Percentiles rank a stretch among this genome's conserved stretches.
Conservation (phyloP, 306 rosid genomes). For the Lathyrus sativus region DNA sequence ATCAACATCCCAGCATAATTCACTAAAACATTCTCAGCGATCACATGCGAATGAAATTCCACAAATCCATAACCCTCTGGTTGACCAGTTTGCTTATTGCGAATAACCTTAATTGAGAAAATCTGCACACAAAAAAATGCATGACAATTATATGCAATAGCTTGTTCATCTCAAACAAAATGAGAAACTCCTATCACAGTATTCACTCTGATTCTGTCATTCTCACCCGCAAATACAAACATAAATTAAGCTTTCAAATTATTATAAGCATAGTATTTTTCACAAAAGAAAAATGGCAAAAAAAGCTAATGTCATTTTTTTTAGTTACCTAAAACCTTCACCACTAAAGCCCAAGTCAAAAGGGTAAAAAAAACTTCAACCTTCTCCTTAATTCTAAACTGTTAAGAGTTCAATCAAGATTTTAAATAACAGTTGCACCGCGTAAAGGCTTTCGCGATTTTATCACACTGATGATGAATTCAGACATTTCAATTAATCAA, state of each 20-base stretch:
- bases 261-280: not conserved
- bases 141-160: not conserved
- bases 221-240: no score
- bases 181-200: not conserved
- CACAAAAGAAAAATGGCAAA: conserved; percentile 23
- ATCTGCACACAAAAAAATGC: conserved; percentile 51
- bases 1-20: conserved; percentile 64
- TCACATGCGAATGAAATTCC: conserved; percentile 71
- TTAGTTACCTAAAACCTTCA: conserved; percentile 14
- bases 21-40: conserved; percentile 85
- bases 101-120: conserved; percentile 78
- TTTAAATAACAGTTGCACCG: no score
- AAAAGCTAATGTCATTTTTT: conserved; percentile 14
- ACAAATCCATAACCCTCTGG: conserved; percentile 97
- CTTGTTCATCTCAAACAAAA: conserved; percentile 6
- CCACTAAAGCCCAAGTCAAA: conserved; percentile 19
- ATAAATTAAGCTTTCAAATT: conserved; percentile 7
- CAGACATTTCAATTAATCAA: conserved; percentile 32
- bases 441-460: no score
- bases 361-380: conserved; percentile 9
- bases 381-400: conserved; percentile 15
- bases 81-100: conserved; percentile 82
- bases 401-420: conserved; percentile 10
- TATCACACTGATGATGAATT: conserved; percentile 4
- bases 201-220: no score